Percentiles rank a stretch among this genome's conserved stretches.
Evolutionary conservation across 2,329 filamentous ascomycete species (phyloP).

Genomic region (Pyrenophora seminiperda): DNA sequence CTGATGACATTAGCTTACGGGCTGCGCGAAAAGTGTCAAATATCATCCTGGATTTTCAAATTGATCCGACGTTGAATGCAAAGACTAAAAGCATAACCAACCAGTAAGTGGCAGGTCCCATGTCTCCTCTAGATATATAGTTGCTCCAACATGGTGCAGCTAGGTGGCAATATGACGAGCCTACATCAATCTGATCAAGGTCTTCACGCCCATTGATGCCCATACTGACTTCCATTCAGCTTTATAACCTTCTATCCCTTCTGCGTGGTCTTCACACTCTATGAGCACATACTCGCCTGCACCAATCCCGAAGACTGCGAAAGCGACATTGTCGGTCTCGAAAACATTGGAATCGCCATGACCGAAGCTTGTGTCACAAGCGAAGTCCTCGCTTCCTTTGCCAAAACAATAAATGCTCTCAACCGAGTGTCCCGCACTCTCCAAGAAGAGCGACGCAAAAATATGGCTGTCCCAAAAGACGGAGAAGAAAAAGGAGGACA

Average conservation of each 20-base stretch:
- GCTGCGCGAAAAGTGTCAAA: conserved; percentile 32
- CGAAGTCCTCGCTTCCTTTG: conserved; percentile 27
- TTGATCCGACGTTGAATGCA: not conserved
- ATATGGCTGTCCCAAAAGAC: not conserved
- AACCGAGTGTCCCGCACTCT: conserved; percentile 37
- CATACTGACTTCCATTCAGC: conserved; percentile 11
- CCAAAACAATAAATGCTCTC: conserved; percentile 35
- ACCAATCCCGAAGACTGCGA: conserved; percentile 31
- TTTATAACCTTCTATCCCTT: conserved; percentile 41
- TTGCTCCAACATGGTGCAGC: too few species aligned
- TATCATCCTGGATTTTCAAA: conserved; percentile 29
- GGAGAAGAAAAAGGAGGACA: too few species aligned
- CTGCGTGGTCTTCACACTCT: conserved; percentile 38
- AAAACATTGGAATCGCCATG: conserved; percentile 30
- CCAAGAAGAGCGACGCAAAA: conserved; percentile 28
- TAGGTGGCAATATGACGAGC: too few species aligned
- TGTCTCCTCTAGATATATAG: too few species aligned
- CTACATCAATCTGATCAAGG: too few species aligned
- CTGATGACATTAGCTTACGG: conserved; percentile 24
- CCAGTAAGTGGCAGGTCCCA: conserved; percentile 21
- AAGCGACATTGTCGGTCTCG: conserved; percentile 30
- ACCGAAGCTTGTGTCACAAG: conserved; percentile 18
- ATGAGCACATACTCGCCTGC: conserved; percentile 35
- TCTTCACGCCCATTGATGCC: not conserved
- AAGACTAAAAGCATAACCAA: conserved; percentile 18